Base-by-base conservation (phyloP, 306 rosid genomes). In the Gastrolobium bilobum region DNA sequence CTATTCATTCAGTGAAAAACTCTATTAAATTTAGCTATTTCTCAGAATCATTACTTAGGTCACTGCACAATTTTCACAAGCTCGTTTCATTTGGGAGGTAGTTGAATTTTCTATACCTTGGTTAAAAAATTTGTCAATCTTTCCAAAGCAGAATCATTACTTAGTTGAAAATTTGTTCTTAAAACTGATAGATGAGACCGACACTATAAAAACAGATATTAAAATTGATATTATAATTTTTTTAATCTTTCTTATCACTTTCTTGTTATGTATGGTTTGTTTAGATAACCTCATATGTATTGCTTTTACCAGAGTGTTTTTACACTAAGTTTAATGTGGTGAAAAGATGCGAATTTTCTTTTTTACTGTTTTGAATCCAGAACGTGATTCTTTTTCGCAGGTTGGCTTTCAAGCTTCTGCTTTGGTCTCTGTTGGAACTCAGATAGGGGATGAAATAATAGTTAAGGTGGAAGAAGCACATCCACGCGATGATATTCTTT, bases 401-500 rank as follows among this genome's bases (percentile, higher is more conserved):
- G 93, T 93, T 83, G 98, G 98, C 43, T 66, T 91, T 77, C 98
- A 96, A 89, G 86, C 90, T 70, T 86, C 98, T 47, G 81, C 85
- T 7, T 90, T 91, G 92, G 89, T 96, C 65, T 88, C 98, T 75
- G 71, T 79, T 37, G 94, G 97, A 70, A 83, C 84, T 65, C 89
- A 93, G 74, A 51, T 93, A 69, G 98, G 99, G 51, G 97, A 96
- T 69, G 97, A 90, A 86, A 83, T 93, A 78, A 37, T 62, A 78
- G 98, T 96, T 65, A 86, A 66, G 82, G 91, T 96, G 81, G 98
- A 88, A 78, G 90, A 89, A 73, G 89, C 97, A 80, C 90, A 90
- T 88, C 97, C 98, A 4, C 98, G 97, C 43, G 99, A 91, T 83
- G 98, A 92, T 53, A 46, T 88, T 46, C 80, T 96, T 74, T 82